Evolutionary conservation across 192 early-diverging fungal genomes (phyloP).

Genomic region (Glomus cerebriforme): DNA sequence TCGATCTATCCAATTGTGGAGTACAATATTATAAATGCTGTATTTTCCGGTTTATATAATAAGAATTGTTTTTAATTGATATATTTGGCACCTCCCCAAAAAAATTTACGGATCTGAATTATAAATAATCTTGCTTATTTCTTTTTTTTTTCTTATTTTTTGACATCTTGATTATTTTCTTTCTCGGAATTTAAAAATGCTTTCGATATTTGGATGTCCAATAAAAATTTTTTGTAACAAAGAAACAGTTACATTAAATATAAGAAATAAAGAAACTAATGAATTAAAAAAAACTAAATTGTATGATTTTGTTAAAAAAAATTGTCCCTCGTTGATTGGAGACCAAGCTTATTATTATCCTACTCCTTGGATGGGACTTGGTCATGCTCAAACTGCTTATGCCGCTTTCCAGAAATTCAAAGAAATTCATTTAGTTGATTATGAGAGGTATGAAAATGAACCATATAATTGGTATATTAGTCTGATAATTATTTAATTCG

Average conservation of each 20-base stretch:
- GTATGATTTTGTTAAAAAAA: conserved; percentile 37
- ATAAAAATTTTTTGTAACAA: conserved; percentile 2
- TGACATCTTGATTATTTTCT: too few relatives aligned
- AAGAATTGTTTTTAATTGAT: too few relatives aligned
- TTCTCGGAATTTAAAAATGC: background rate
- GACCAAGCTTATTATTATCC: conserved; percentile 63
- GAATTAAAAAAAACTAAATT: conserved; percentile 25
- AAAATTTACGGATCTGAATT: too few relatives aligned
- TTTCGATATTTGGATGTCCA: conserved; percentile 15
- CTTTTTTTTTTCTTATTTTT: too few relatives aligned
- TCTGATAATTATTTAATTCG: conserved; percentile 9
- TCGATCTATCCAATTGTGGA: too few relatives aligned
- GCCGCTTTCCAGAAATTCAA: conserved; percentile 52
- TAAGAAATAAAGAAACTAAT: conserved; percentile 1
- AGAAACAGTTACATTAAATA: background rate
- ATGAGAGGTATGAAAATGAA: conserved; percentile 59
- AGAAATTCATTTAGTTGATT: conserved; percentile 50
- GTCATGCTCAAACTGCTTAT: conserved; percentile 80
- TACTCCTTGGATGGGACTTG: conserved; percentile 69
- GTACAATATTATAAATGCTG: too few relatives aligned
- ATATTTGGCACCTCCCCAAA: too few relatives aligned
- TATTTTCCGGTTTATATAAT: too few relatives aligned
- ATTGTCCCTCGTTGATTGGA: conserved; percentile 61
- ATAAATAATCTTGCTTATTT: too few relatives aligned
- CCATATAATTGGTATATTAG: background rate